Conservation (phyloP, 1,139 yeast genomes). For the Tardiomyces depauwii region DNA sequence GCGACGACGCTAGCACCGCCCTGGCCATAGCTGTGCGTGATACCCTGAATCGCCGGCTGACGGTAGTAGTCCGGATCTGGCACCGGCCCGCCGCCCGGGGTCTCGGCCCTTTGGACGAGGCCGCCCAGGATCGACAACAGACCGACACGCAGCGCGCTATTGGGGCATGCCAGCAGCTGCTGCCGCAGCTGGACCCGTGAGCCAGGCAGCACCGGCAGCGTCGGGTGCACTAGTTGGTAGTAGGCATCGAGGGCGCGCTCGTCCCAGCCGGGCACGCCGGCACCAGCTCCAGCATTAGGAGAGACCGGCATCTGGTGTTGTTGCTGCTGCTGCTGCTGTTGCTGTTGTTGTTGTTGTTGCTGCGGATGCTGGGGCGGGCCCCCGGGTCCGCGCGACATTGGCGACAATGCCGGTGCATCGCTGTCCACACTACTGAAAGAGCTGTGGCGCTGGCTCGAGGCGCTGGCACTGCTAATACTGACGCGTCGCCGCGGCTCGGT, state of each 20-base stretch:
- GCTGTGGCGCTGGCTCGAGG: not conserved
- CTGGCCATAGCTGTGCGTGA: not conserved
- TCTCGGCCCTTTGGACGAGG: conserved; percentile 1
- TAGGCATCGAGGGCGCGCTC: conserved; percentile 27
- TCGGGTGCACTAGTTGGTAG: conserved; percentile 28
- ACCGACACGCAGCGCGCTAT: conserved; percentile 5
- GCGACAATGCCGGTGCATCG: conserved; percentile 2
- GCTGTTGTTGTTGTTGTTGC: not conserved
- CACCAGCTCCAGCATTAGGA: conserved; percentile 3
- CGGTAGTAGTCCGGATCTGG: conserved; percentile 4
- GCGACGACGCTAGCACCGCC: not conserved
- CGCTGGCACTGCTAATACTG: not conserved
- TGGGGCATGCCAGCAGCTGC: conserved; percentile 19
- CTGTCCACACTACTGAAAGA: not conserved
- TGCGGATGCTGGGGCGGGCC: conserved; percentile 1
- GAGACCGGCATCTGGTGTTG: conserved; percentile 5
- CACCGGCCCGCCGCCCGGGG: conserved; percentile 1
- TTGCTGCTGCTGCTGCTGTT: not conserved
- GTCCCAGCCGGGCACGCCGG: conserved; percentile 9
- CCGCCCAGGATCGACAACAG: conserved; percentile 3
- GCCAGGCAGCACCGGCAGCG: conserved; percentile 30
- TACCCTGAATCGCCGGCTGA: not conserved
- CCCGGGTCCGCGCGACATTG: conserved; percentile 3
- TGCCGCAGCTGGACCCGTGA: conserved; percentile 21
- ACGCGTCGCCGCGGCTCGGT: not conserved